A percentile compares a stretch with the other conserved stretches of the same genome.
phyloP scores from a whole-genome alignment of 1,284 basidiomycete genomes.

The Apiotrichum gamsii region DNA sequence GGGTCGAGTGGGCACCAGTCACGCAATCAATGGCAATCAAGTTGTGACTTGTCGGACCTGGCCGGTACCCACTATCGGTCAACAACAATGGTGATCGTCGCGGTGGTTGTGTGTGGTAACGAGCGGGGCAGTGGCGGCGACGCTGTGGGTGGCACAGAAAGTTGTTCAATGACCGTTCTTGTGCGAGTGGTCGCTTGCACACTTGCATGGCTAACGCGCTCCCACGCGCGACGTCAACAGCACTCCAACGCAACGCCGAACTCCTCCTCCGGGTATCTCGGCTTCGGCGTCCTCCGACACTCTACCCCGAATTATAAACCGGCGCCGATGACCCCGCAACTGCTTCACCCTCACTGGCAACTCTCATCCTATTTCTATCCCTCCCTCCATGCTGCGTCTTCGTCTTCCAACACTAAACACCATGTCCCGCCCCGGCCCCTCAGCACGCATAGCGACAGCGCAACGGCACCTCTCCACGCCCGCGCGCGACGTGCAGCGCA shows the following conservation, averaged over 20 bases:
- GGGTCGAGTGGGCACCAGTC: too few species aligned
- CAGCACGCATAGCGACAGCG: slow-evolving; percentile 11
- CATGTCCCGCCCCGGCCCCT: slow-evolving; percentile 2
- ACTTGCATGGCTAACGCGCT: too few species aligned
- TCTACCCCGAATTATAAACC: too few species aligned
- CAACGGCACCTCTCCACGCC: slow-evolving; percentile 17
- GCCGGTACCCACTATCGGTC: neutral
- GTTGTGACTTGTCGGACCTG: neutral
- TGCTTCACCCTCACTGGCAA: neutral
- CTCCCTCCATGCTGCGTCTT: too few species aligned
- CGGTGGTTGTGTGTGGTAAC: neutral
- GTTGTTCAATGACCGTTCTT: neutral
- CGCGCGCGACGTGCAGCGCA: slow-evolving; percentile 28
- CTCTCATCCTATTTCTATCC: neutral
- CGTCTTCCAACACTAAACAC: neutral
- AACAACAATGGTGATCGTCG: neutral
- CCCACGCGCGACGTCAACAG: too few species aligned
- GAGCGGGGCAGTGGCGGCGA: neutral
- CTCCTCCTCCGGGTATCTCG: neutral
- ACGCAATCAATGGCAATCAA: neutral
- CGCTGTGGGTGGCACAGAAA: neutral
- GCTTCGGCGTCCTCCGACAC: too few species aligned
- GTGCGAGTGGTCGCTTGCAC: neutral
- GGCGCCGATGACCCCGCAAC: too few species aligned
- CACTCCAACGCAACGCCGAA: too few species aligned